Base-by-base conservation (phyloP, 208 protist genomes). In the Phytomonas serpens region DNA sequence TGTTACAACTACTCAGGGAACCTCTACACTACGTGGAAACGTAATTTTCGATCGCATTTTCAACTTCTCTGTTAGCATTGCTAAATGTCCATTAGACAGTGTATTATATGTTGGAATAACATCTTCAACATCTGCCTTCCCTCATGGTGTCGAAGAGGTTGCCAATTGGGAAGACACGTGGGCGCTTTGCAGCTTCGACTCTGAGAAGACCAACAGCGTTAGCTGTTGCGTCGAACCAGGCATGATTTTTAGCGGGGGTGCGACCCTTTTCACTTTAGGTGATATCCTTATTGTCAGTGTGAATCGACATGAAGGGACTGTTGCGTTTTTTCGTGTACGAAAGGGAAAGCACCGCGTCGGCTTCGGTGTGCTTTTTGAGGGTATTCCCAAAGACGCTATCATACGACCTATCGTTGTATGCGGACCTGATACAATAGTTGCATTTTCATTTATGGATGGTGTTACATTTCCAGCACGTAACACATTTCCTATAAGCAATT, bases 311-410 rank as follows among this genome's bases (percentile, higher is more conserved):
- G 85, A 90, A 47, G 80, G 78, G 13, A 94, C 88, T 5, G 68
- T 90, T 10, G 79, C 85, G 14, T 94, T 94, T 71, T 88, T 86
- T 9, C 86, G 92, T 38, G 27, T 91, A 42, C 81, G 92, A 38
- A 77, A 75, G 34, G 83, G 86, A 32, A 13, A 27, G 64, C 70
- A 83, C 68, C 77, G 70, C 40, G 88, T 85, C 3, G 77, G 92
- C 57, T 88, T 93, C 73, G 92, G 92, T 34, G 83, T 93, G 32
- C 72, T 97, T 57, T 95, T 97, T 57, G 85, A 94, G 51, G 78
- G 73, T 29, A 72, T 96, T 33, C 83, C 87, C 7, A 34, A 64
- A 14, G 79, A 76, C 5, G 67, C 73, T 47, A 76, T 83, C 36
- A 40, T 93, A 62, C 77, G 89, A 27, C 88, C 86, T 36, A 78